Evolutionary conservation across 768 basidiomycete species (phyloP).

Genomic region (Kwoniella mangroviensis): DNA sequence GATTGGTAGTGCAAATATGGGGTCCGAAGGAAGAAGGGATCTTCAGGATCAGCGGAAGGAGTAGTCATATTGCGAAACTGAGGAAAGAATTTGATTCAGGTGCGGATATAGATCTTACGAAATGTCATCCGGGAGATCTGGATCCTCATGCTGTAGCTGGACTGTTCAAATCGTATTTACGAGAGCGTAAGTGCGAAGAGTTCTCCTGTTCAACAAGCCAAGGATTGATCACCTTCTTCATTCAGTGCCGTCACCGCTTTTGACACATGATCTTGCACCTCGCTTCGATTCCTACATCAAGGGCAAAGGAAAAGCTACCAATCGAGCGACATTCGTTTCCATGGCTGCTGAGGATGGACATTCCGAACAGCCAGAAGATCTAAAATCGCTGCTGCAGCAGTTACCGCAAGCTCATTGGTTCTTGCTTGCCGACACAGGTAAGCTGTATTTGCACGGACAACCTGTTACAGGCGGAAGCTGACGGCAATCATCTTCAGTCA

Average conservation of each 20-base stretch:
- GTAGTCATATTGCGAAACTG: conserved; percentile 76
- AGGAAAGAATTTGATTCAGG: conserved; percentile 85
- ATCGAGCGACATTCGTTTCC: conserved; percentile 48
- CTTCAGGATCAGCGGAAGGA: conserved; percentile 76
- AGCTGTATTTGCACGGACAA: conserved; percentile 47
- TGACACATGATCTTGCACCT: conserved; percentile 72
- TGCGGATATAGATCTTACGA: conserved; percentile 80
- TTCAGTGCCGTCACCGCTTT: conserved; percentile 81
- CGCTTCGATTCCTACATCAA: conserved; percentile 77
- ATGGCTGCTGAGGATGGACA: conserved; percentile 6
- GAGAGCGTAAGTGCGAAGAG: conserved; percentile 72
- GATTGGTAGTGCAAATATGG: conserved; percentile 45
- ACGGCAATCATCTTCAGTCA: conserved; percentile 24
- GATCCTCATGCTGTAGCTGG: conserved; percentile 95
- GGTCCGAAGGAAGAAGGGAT: conserved; percentile 57
- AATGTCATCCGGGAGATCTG: conserved; percentile 79
- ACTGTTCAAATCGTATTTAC: conserved; percentile 87
- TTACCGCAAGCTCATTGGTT: conserved; percentile 82
- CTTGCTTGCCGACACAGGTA: conserved; percentile 77
- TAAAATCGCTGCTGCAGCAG: conserved; percentile 69
- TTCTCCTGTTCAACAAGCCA: neutral
- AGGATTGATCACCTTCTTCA: conserved; percentile 6
- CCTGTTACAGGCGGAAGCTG: neutral
- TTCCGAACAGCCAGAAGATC: conserved; percentile 59
- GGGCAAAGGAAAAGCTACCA: conserved; percentile 61